A percentile compares a stretch with the other conserved stretches of the same genome.
phyloP scores from a whole-genome alignment of 345 rosid genomes.

The Nasturtium officinale region DNA sequence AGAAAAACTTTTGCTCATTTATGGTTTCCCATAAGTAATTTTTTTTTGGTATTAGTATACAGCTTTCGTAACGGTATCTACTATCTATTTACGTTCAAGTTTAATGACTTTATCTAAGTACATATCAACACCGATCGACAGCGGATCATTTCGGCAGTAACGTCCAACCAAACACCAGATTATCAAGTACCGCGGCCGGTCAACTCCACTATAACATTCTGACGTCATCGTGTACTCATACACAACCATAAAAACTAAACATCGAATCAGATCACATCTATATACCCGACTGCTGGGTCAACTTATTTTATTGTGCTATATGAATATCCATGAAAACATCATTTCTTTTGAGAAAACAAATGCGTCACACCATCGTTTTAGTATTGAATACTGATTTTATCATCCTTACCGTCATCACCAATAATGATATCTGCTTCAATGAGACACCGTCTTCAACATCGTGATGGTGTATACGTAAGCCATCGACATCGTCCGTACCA shows the following conservation, averaged over 20 bases:
- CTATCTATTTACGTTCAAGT: background rate
- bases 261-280: background rate
- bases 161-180: background rate
- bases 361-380: background rate
- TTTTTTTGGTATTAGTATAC: too few relatives aligned
- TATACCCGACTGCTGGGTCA: background rate
- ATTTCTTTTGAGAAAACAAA: background rate
- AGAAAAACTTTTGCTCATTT: constrained; percentile 11
- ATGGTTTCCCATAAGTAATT: background rate
- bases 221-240: background rate
- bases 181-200: background rate
- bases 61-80: constrained; percentile 19
- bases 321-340: background rate
- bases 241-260: background rate
- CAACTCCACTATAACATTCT: background rate
- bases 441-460: constrained; percentile 16
- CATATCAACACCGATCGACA: background rate
- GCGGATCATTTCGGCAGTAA: background rate
- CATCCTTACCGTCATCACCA: constrained; percentile 3
- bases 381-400: background rate
- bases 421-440: constrained; percentile 5
- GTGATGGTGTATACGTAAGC: constrained; percentile 10
- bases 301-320: background rate
- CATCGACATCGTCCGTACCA: constrained; percentile 22
- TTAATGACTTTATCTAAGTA: background rate